A percentile compares a stretch with the other conserved stretches of the same genome.
Conservation (phyloP, 129 eudicot genomes). For the Smallanthus sonchifolius region DNA sequence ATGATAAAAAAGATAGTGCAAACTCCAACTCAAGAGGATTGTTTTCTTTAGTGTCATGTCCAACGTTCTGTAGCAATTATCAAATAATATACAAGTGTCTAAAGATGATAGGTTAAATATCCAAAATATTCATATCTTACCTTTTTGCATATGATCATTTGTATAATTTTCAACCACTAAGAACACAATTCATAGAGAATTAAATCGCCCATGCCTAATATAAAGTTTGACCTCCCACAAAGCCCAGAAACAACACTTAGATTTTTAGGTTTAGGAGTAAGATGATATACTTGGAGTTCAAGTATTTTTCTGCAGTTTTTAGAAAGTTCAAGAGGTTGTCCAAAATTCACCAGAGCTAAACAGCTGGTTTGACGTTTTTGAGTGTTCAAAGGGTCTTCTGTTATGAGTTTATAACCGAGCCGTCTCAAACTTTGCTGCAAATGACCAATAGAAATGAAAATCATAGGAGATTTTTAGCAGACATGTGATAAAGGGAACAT, state of each 20-base stretch:
- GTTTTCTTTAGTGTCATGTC: conserved; percentile 30
- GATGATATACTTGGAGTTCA: neutral
- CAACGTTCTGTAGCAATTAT: conserved; percentile 40
- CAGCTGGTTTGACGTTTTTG: neutral
- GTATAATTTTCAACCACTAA: too few relatives aligned
- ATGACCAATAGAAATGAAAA: too few relatives aligned
- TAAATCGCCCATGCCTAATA: too few relatives aligned
- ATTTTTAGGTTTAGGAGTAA: neutral
- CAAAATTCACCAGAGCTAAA: neutral
- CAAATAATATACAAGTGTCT: neutral
- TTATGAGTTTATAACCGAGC: neutral
- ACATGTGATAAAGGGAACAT: too few relatives aligned
- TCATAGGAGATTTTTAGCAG: too few relatives aligned
- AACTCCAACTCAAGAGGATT: conserved; percentile 59
- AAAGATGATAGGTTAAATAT: conserved; percentile 13
- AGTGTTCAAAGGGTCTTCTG: neutral
- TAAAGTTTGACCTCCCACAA: neutral
- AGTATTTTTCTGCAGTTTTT: neutral
- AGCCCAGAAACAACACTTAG: neutral
- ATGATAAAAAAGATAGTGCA: conserved; percentile 16
- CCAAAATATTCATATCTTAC: conserved; percentile 26
- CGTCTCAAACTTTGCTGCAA: too few relatives aligned
- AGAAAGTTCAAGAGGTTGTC: neutral
- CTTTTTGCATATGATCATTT: conserved; percentile 23
- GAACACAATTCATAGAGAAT: too few relatives aligned